These are phyloP conservation scores for Prunus yedoensis DNA, from an alignment of 331 rosid species.

Conservation along the genomic window DNA sequence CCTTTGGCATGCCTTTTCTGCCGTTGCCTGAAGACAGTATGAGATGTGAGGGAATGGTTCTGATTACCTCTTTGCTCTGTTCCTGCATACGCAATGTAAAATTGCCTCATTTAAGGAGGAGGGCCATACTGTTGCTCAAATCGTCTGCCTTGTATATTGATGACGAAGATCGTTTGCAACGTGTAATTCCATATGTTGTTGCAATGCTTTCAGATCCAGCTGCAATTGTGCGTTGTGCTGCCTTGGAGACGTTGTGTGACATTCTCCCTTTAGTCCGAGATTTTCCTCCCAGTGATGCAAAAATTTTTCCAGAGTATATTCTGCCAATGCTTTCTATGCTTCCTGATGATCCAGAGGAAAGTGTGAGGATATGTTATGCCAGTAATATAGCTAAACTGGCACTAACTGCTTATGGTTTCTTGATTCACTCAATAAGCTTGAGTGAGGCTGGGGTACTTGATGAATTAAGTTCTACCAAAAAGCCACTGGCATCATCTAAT, in stretches of 20 bases:
- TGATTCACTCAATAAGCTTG: constrained; percentile 87
- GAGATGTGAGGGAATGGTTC: constrained; percentile 97
- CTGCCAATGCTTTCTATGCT: constrained; percentile 98
- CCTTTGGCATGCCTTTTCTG: constrained; percentile 79
- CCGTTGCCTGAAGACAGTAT: constrained; percentile 75
- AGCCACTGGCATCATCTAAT: constrained; percentile 47
- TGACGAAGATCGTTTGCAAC: constrained; percentile 91
- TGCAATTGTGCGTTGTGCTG: constrained; percentile 96
- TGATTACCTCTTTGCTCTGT: constrained; percentile 90
- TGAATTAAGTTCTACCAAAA: constrained; percentile 62
- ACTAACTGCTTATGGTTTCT: constrained; percentile 88
- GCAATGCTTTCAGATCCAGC: constrained; percentile 90
- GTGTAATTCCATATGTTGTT: constrained; percentile 88
- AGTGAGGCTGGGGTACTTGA: constrained; percentile 97
- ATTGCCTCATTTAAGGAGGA: constrained; percentile 89
- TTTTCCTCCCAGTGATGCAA: constrained; percentile 97
- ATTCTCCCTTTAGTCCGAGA: constrained; percentile 88
- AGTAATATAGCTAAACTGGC: constrained; percentile 93
- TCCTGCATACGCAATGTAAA: constrained; percentile 93
- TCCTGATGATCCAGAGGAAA: constrained; percentile 99
- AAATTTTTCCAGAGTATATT: constrained; percentile 91
- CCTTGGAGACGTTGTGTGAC: constrained; percentile 89
- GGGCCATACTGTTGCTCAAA: constrained; percentile 81
- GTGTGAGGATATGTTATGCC: constrained; percentile 95
- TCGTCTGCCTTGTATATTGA: constrained; percentile 88